Conservation (phyloP, 2,329 filamentous ascomycete species). For the Clonostachys rhizophaga region DNA sequence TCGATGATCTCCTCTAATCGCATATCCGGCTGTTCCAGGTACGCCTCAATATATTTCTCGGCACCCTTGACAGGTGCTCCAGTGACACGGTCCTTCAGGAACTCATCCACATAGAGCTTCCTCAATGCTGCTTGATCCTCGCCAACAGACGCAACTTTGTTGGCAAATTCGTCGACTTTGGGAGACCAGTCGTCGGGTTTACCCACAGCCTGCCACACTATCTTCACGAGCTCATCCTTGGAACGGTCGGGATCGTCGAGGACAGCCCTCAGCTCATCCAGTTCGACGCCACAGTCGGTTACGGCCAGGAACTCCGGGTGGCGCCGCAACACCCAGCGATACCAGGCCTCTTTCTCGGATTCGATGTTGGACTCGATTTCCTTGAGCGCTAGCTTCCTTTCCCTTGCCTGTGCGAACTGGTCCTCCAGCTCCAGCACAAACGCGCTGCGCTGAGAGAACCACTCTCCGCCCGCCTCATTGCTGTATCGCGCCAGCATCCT, state of each 20-base stretch:
- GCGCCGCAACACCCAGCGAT: constrained; percentile 35
- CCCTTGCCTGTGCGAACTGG: constrained; percentile 41
- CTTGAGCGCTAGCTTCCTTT: constrained; percentile 33
- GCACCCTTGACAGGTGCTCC: constrained; percentile 21
- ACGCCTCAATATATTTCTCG: constrained; percentile 33
- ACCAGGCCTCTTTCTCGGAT: constrained; percentile 49
- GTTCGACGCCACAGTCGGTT: constrained; percentile 17
- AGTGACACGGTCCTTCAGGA: constrained; percentile 32
- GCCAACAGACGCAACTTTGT: constrained; percentile 19
- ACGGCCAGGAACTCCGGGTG: constrained; percentile 29
- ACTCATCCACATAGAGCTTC: constrained; percentile 31
- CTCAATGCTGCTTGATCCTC: constrained; percentile 18
- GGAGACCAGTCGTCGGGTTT: constrained; percentile 21
- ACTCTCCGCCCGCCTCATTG: constrained; percentile 34
- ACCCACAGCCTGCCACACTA: constrained; percentile 28
- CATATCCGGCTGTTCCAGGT: constrained; percentile 11
- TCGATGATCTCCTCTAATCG: constrained; percentile 25
- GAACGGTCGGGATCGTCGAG: constrained; percentile 29
- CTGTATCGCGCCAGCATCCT: constrained; percentile 31
- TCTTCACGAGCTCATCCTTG: constrained; percentile 26
- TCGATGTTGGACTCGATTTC: constrained; percentile 44
- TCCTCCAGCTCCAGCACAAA: constrained; percentile 46
- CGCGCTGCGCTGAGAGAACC: constrained; percentile 43
- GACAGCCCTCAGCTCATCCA: constrained; percentile 24
- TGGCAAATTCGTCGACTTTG: constrained; percentile 23